Percentiles rank a stretch among this genome's conserved stretches.
phyloP scores from a whole-genome alignment of 2,329 filamentous ascomycete species.

The Cladobotryum mycophilum region DNA sequence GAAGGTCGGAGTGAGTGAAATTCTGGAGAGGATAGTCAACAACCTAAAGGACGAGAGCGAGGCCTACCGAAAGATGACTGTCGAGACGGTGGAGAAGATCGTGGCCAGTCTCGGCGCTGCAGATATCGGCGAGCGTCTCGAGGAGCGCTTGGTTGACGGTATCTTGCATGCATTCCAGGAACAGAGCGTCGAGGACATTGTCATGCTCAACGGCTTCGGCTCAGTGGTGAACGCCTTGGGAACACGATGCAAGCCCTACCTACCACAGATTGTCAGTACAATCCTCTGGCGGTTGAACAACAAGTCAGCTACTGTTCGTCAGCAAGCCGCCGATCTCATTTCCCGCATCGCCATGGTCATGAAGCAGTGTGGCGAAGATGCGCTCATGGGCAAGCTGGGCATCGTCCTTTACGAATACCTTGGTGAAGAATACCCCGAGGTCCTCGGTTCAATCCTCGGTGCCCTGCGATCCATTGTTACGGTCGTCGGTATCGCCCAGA shows the following conservation, averaged over 20 bases:
- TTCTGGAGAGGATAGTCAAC: slow-evolving; percentile 84
- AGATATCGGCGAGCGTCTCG: slow-evolving; percentile 85
- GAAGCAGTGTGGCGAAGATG: slow-evolving; percentile 97
- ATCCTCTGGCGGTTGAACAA: slow-evolving; percentile 97
- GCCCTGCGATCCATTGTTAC: slow-evolving; percentile 94
- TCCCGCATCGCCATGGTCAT: slow-evolving; percentile 97
- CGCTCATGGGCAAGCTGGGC: slow-evolving; percentile 89
- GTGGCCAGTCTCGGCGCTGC: slow-evolving; percentile 89
- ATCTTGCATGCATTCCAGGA: slow-evolving; percentile 97
- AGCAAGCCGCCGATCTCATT: slow-evolving; percentile 94
- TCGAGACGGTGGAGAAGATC: slow-evolving; percentile 95
- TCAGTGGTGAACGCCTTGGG: slow-evolving; percentile 95
- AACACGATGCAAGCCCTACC: slow-evolving; percentile 88
- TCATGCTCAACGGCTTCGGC: slow-evolving; percentile 96
- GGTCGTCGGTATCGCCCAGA: slow-evolving; percentile 93
- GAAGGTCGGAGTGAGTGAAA: slow-evolving; percentile 96
- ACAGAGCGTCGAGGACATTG: slow-evolving; percentile 90
- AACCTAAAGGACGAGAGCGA: slow-evolving; percentile 98
- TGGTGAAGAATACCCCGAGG: slow-evolving; percentile 96
- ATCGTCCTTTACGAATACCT: slow-evolving; percentile 96
- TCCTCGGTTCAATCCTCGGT: slow-evolving; percentile 91
- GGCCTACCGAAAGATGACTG: slow-evolving; percentile 97
- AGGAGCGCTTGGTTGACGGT: slow-evolving; percentile 91
- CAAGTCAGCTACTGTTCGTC: slow-evolving; percentile 92
- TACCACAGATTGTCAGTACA: slow-evolving; percentile 93